Percentiles rank a stretch among this genome's conserved stretches.
Conservation (phyloP, 2,329 filamentous ascomycete genomes). For the Cercospora sojina region DNA sequence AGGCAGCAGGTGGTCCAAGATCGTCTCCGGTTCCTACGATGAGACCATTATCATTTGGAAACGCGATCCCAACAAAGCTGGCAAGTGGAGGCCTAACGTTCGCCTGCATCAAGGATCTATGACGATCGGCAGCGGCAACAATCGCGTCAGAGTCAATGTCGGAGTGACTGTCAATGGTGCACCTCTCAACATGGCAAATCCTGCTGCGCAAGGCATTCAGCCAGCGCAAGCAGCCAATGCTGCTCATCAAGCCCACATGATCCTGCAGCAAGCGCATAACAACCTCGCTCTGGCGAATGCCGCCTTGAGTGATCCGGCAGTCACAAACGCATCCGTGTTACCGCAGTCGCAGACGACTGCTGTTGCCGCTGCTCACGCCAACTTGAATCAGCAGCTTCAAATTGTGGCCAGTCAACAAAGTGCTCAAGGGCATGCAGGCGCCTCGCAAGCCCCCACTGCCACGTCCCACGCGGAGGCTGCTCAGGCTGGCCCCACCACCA, state of each 20-base stretch:
- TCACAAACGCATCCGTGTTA: constrained; percentile 9
- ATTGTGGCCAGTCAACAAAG: constrained; percentile 19
- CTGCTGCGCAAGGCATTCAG: constrained; percentile 8
- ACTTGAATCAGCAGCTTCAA: constrained; percentile 22
- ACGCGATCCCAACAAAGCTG: constrained; percentile 64
- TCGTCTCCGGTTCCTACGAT: constrained; percentile 95
- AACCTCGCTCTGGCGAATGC: constrained; percentile 23
- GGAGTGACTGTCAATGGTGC: constrained; percentile 10
- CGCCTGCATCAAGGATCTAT: constrained; percentile 43
- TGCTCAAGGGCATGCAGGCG: constrained; percentile 11
- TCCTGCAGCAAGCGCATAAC: constrained; percentile 25
- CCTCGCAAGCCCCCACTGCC: neutral
- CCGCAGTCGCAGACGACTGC: constrained; percentile 22
- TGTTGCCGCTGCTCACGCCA: constrained; percentile 21
- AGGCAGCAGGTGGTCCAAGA: constrained; percentile 84
- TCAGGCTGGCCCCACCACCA: constrained; percentile 1
- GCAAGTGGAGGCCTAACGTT: constrained; percentile 78
- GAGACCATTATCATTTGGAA: constrained; percentile 95
- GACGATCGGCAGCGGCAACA: constrained; percentile 6
- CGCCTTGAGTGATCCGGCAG: constrained; percentile 18
- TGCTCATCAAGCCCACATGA: constrained; percentile 20
- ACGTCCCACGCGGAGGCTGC: neutral
- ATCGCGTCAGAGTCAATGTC: constrained; percentile 8
- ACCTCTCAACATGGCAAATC: constrained; percentile 17
- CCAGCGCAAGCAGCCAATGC: constrained; percentile 16